These are phyloP conservation scores for Aspergillus asperescens DNA, from an alignment of 495 filamentous ascomycete species.

Conservation along the genomic window DNA sequence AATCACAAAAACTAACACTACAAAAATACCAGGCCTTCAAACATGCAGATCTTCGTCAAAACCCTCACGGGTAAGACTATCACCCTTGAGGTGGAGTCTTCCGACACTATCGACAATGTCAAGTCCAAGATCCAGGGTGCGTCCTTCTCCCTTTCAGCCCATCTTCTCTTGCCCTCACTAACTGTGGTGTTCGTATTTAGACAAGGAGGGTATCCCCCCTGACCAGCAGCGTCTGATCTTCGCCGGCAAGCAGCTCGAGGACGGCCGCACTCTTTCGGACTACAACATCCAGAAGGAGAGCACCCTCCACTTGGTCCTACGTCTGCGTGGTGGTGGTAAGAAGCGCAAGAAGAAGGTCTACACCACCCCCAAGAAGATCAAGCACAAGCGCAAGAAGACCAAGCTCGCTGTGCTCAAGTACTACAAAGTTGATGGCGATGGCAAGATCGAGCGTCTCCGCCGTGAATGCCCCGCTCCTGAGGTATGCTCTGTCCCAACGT, in stretches of 20 bases:
- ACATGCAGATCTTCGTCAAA: conserved; percentile 99
- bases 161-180: not conserved
- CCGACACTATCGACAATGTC: conserved; percentile 99
- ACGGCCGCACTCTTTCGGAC: conserved; percentile 97
- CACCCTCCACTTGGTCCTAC: conserved; percentile 96
- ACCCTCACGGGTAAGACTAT: conserved; percentile 99
- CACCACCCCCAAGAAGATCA: conserved; percentile 99
- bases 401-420: conserved; percentile 99
- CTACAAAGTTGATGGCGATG: conserved; percentile 99
- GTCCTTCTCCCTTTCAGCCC: conserved; percentile 8
- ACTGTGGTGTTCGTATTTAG: conserved; percentile 33
- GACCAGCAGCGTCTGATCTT: conserved; percentile 99
- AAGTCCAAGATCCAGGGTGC: conserved; percentile 85
- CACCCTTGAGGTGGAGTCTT: conserved; percentile 99
- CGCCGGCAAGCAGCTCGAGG: conserved; percentile 99
- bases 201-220: conserved; percentile 99
- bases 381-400: conserved; percentile 99
- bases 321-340: conserved; percentile 94
- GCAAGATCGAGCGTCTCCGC: conserved; percentile 99
- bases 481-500: conserved; percentile 50
- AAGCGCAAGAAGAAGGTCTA: conserved; percentile 99
- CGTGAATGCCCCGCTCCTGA: conserved; percentile 91
- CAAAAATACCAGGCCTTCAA: conserved; percentile 42
- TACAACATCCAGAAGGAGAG: conserved; percentile 99
- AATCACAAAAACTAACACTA: conserved; percentile 6